Evolutionary conservation across 1,284 basidiomycete genomes (phyloP), one percentile per base, ranked within the genome.

Genomic region (Microbotryomycetes sp.): DNA sequence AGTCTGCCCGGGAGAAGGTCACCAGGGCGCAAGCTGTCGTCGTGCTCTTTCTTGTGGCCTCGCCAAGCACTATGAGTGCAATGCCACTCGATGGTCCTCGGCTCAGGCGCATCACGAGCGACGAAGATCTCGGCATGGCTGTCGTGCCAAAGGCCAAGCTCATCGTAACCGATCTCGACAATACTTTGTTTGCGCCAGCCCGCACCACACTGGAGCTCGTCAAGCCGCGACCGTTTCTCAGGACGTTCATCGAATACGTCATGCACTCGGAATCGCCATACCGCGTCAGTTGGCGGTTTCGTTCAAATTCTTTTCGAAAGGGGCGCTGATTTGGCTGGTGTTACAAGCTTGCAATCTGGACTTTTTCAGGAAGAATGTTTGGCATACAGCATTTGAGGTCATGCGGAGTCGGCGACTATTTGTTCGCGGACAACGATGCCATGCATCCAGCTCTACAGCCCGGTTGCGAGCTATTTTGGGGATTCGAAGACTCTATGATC

Each of bases 221-320:
- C 28, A 45, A 60, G 28, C 56, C 65, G 3, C 53, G 65, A 0
- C 65, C 65, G 13, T 66, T 54, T 52, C 57, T 66, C 27, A 48
- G 41, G 23, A 66, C 65, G 2, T 66, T 66, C 54, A 23, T 66
- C 29, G n/a, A 46, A 0, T 66, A 66, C 54, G 18, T 66, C 48
- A 54, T 54, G 51, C 56, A 63, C 28, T 61, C 59, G 0, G 7
- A 3, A 0, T 56, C 61, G 16, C 59, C 65, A 0, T 66, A 57
- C 52, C 9, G 11, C 26, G 51, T 26, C n/a, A 26, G 28, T 26
- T 29, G 18, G 3, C 4, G 5, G 5, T 52, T 16, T 35, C n/a
- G n/a, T n/a, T n/a, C n/a, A n/a, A n/a, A n/a, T n/a, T n/a, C n/a
- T n/a, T n/a, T n/a, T n/a, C n/a, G n/a, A n/a, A n/a, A n/a, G n/a